Evolutionary conservation across 192 early-diverging fungal species (phyloP).

Genomic region (Coemansia pectinata): DNA sequence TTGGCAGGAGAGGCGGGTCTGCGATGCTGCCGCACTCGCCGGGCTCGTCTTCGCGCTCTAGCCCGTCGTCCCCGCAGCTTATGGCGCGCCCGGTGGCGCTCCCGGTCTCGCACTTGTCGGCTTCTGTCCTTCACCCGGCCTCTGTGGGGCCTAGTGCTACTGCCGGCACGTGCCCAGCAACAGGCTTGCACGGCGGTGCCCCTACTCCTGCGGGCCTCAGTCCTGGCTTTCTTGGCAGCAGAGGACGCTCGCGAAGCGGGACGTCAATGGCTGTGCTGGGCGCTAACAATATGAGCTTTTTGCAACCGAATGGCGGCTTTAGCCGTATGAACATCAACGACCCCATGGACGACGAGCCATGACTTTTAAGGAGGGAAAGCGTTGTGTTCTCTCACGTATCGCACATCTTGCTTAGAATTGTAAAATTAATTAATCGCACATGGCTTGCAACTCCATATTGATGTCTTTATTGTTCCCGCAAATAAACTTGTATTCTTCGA

Average conservation of each 20-base stretch:
- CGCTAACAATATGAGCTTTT: constrained; percentile 8
- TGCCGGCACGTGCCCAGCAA: constrained; percentile 17
- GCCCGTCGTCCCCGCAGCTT: constrained; percentile 36
- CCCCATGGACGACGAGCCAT: constrained; percentile 17
- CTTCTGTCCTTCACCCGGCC: not conserved
- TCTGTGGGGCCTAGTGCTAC: not conserved
- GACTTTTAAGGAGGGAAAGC: not conserved
- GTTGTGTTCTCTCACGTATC: no score
- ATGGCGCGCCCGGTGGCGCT: constrained; percentile 13
- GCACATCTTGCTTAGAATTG: not conserved
- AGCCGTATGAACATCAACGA: constrained; percentile 54
- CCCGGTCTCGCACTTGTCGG: constrained; percentile 5
- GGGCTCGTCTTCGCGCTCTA: constrained; percentile 16
- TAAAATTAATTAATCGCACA: not conserved
- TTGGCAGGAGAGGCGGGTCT: constrained; percentile 9
- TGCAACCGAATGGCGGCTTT: constrained; percentile 51
- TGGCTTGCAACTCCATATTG: no score
- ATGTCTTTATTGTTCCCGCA: no score
- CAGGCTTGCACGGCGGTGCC: not conserved
- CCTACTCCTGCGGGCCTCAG: not conserved
- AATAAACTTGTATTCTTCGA: no score
- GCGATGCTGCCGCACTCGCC: constrained; percentile 1
- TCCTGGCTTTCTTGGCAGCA: constrained; percentile 9
- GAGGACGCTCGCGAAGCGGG: constrained; percentile 40
- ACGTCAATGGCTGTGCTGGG: constrained; percentile 17